Evolutionary conservation across 805 yeast genomes (phyloP), one percentile per base, ranked within the genome.

Genomic region (Yarrowia alimentaria): DNA sequence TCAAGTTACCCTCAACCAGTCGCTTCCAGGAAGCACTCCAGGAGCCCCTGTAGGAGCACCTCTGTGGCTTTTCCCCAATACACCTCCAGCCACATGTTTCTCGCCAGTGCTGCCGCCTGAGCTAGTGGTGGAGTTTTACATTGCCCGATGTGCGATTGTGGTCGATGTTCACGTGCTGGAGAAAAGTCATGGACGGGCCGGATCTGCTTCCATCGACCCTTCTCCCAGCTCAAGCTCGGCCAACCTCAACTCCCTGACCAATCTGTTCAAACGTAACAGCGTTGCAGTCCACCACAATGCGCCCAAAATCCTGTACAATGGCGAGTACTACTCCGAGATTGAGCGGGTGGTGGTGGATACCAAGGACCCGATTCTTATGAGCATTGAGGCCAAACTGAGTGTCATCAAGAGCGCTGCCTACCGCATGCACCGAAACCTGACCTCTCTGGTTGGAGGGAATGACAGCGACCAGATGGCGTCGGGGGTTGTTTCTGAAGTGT

Each of bases 321-420:
- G 50, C 11, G 50, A 43, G 17, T 28, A 30, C 22, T 37, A 30
- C 20, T 21, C 30, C 22, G 37, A 43, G 10, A 22, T 43, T 17
- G 50, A 43, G 17, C 21, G 50, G 7, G 50, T 43, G 17, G 50
- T 43, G 8, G 50, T 43, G 30, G 50, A 43, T 13, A 43, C 50
- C 0, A 43, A 43, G 16, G 50, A 43, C 11, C 50, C 50, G 28
- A 43, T 43, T 43, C 37, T 43, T 14, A 30, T 43, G 37, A 30
- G 37, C 26, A 31, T 43, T 26, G 50, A 43, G 14, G 50, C 50
- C 21, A 43, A 43, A 9, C 17, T 43, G 30, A 43, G 50, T 9
- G 50, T 30, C 3, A 43, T 43, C 37, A 31, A 40, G 9, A 26
- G 33, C 5, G 47, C 47, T 1, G 47, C 47, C 5, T 40, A 40